phyloP scores from a whole-genome alignment of 1,284 basidiomycete genomes.

The Cyathus olla region DNA sequence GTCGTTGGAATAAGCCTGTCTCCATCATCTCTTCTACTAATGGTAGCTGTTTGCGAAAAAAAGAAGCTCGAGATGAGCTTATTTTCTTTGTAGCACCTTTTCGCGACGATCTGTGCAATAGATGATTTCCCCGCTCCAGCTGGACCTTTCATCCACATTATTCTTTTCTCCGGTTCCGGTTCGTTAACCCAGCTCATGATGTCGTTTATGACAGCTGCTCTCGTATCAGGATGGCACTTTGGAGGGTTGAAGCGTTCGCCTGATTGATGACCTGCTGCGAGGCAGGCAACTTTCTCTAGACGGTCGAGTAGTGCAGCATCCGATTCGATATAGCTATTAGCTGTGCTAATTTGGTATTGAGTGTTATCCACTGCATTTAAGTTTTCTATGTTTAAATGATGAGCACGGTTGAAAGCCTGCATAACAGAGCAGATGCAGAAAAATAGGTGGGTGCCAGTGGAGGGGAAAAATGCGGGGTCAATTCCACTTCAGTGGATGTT shows the following conservation, averaged over 20 bases:
- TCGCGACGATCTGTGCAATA: neutral
- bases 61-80: neutral
- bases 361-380: too few species aligned
- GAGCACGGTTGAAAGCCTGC: too few species aligned
- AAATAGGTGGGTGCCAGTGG: too few species aligned
- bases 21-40: neutral
- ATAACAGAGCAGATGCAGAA: too few species aligned
- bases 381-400: too few species aligned
- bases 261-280: neutral
- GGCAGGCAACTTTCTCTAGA: too few species aligned
- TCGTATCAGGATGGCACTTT: conserved; percentile 1
- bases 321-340: too few species aligned
- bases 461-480: too few species aligned
- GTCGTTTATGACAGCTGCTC: neutral
- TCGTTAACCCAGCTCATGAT: neutral
- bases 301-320: too few species aligned
- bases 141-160: conserved; percentile 3
- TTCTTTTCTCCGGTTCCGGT: neutral
- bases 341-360: too few species aligned
- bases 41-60: neutral
- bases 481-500: too few species aligned
- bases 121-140: conserved; percentile 1
- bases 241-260: conserved; percentile 1
- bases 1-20: neutral
- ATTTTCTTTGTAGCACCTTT: neutral